Evolutionary conservation across 1,284 basidiomycete species (phyloP).

Genomic region (Binderoboletus segoi): DNA sequence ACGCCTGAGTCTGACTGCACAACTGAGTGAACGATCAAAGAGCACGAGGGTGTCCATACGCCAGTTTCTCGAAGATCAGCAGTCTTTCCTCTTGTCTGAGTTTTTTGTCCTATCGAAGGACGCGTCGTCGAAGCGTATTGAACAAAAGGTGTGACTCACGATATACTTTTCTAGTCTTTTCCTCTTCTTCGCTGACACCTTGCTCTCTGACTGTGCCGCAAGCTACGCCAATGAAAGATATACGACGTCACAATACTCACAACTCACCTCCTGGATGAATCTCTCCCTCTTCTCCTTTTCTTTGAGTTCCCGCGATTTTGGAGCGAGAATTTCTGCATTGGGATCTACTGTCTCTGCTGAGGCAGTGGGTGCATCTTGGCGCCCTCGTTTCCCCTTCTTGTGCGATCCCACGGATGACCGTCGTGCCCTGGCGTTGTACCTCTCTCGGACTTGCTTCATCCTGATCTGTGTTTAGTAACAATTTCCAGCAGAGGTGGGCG

Average conservation of each 20-base stretch:
- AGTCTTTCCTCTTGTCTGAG: conserved; percentile 81
- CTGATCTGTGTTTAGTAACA: background rate
- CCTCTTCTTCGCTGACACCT: conserved; percentile 78
- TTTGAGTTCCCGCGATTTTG: conserved; percentile 63
- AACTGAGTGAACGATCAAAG: conserved; percentile 17
- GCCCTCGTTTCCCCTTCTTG: conserved; percentile 49
- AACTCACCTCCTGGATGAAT: conserved; percentile 62
- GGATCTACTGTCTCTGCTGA: conserved; percentile 42
- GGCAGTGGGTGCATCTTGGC: conserved; percentile 18
- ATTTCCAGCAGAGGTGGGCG: background rate
- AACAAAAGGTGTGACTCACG: conserved; percentile 42
- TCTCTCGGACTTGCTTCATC: conserved; percentile 43
- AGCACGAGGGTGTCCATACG: conserved; percentile 48
- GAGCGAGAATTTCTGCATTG: conserved; percentile 60
- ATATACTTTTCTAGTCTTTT: conserved; percentile 85
- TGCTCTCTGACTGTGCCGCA: conserved; percentile 63
- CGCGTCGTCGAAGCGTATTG: background rate
- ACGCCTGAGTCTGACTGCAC: conserved; percentile 72
- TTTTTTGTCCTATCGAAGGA: conserved; percentile 70
- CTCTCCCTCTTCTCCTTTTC: conserved; percentile 61
- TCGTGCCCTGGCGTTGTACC: conserved; percentile 66
- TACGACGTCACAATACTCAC: background rate
- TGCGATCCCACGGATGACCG: conserved; percentile 55
- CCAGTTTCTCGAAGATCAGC: conserved; percentile 72
- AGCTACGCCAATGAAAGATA: conserved; percentile 39